Conservation (phyloP, 2,329 filamentous ascomycete genomes). For the Aspergillus neotritici region DNA sequence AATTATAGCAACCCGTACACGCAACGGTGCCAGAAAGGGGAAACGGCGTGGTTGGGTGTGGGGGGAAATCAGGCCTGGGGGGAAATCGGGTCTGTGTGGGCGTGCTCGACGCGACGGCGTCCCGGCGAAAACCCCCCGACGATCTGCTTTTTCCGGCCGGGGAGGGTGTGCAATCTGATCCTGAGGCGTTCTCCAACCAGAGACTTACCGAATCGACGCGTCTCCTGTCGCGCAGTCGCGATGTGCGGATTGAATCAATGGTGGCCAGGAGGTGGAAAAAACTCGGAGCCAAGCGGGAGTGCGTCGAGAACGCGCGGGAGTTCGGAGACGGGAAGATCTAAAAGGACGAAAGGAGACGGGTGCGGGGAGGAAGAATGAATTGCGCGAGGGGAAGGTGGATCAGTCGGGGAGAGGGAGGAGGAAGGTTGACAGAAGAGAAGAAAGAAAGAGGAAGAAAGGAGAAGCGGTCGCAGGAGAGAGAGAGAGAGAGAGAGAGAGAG, state of each 20-base stretch:
- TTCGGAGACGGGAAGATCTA: slow-evolving; percentile 7
- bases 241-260: too few relatives aligned
- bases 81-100: neutral
- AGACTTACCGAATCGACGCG: slow-evolving; percentile 19
- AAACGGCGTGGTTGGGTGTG: neutral
- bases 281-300: slow-evolving; percentile 1
- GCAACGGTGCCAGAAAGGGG: neutral
- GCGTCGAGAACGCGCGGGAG: slow-evolving; percentile 2
- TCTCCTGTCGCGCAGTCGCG: slow-evolving; percentile 16
- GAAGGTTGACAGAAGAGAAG: slow-evolving; percentile 15
- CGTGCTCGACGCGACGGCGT: neutral
- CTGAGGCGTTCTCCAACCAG: neutral
- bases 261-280: too few relatives aligned
- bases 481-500: slow-evolving; percentile 13
- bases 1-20: neutral
- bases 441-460: slow-evolving; percentile 9
- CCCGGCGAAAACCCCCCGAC: neutral
- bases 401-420: neutral
- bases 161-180: too few relatives aligned
- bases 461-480: slow-evolving; percentile 10
- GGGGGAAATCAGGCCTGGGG: too few relatives aligned
- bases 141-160: too few relatives aligned
- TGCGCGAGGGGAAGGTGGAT: slow-evolving; percentile 1
- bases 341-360: slow-evolving; percentile 6
- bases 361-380: slow-evolving; percentile 8